Evolutionary conservation across 2,329 filamentous ascomycete species (phyloP).

Genomic region (Boeremia exigua): DNA sequence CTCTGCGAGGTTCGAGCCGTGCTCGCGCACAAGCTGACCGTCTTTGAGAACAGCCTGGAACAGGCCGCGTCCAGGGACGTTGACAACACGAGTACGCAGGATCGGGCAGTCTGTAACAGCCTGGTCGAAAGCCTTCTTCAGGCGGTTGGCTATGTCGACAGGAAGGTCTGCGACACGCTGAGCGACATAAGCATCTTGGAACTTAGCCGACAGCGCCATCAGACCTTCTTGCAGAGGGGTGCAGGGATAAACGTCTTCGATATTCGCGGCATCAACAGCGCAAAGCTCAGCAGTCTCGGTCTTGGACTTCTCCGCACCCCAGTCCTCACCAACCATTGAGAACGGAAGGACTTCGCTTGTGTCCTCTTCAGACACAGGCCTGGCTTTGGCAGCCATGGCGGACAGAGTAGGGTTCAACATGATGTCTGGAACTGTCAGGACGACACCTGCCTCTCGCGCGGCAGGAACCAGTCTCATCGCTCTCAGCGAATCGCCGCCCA

Average conservation of each 20-base stretch:
- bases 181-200: constrained; percentile 47
- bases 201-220: constrained; percentile 49
- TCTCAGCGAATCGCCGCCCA: constrained; percentile 59
- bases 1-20: constrained; percentile 32
- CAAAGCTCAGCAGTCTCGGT: constrained; percentile 48
- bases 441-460: constrained; percentile 56
- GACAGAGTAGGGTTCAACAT: constrained; percentile 57
- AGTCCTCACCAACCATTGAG: constrained; percentile 37
- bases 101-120: constrained; percentile 42
- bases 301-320: constrained; percentile 41
- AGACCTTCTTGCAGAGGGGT: constrained; percentile 52
- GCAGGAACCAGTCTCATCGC: constrained; percentile 64
- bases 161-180: constrained; percentile 45
- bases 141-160: constrained; percentile 38
- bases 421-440: constrained; percentile 62
- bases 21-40: constrained; percentile 35
- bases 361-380: constrained; percentile 22
- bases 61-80: constrained; percentile 45
- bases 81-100: constrained; percentile 50
- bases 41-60: constrained; percentile 49
- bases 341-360: constrained; percentile 39
- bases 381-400: constrained; percentile 53
- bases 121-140: constrained; percentile 48
- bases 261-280: constrained; percentile 22
- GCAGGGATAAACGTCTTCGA: constrained; percentile 53